Conservation (phyloP, 257 asterid genomes). For the Striga asiatica region DNA sequence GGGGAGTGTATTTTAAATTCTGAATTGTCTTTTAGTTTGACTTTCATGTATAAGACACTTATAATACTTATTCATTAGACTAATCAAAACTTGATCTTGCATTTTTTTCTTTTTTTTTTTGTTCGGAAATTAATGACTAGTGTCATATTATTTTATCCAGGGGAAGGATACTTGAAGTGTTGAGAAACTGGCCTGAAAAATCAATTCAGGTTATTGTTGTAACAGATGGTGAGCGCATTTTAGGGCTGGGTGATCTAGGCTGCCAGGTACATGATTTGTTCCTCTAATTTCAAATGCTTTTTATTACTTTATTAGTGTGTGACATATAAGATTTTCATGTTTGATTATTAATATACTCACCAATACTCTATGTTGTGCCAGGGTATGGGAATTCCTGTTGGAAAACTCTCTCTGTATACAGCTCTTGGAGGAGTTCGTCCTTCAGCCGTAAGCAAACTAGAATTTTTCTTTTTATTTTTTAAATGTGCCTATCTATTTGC, state of each 20-base stretch:
- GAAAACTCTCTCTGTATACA: slow-evolving; percentile 84
- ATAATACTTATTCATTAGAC: too few relatives aligned
- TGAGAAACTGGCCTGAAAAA: slow-evolving; percentile 93
- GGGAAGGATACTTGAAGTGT: slow-evolving; percentile 79
- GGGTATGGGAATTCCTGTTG: slow-evolving; percentile 99
- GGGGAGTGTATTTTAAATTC: not conserved
- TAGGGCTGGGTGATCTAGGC: slow-evolving; percentile 98
- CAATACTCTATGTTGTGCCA: too few relatives aligned
- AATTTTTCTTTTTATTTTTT: slow-evolving; percentile 4
- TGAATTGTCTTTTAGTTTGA: too few relatives aligned
- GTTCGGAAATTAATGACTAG: too few relatives aligned
- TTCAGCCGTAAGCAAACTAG: slow-evolving; percentile 57
- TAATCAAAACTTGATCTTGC: too few relatives aligned
- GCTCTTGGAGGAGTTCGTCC: slow-evolving; percentile 98
- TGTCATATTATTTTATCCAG: slow-evolving; percentile 35
- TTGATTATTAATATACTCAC: not conserved
- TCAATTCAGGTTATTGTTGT: slow-evolving; percentile 87
- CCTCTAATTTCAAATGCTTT: not conserved
- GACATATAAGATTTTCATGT: not conserved
- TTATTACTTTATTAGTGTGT: not conserved
- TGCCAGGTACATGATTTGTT: slow-evolving; percentile 52
- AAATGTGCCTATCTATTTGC: not conserved
- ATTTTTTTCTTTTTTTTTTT: too few relatives aligned
- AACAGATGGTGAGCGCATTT: slow-evolving; percentile 91
- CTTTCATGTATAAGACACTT: not conserved